These are phyloP conservation scores for Fusarium setosum DNA, from an alignment of 2,329 filamentous ascomycete species.

Conservation along the genomic window DNA sequence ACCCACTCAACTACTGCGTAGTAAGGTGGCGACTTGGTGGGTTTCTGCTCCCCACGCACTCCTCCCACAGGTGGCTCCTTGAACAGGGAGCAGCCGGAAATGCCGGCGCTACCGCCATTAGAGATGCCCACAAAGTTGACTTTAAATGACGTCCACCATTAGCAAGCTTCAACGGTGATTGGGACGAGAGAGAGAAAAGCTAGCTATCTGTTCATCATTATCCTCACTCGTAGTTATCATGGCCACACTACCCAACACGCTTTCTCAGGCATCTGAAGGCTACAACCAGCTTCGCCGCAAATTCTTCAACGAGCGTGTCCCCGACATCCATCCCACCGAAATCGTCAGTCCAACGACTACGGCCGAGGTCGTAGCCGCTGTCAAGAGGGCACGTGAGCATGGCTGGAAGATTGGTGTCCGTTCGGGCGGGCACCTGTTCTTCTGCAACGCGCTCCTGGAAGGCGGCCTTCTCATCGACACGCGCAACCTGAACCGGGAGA, in stretches of 20 bases:
- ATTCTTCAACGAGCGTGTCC: conserved; percentile 3
- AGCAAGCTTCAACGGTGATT: neutral
- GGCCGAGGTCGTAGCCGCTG: conserved; percentile 6
- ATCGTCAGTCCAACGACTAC: conserved; percentile 10
- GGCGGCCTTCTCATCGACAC: conserved; percentile 14
- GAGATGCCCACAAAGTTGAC: neutral
- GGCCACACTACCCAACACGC: neutral
- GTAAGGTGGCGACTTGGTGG: conserved; percentile 7
- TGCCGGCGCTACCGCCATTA: neutral
- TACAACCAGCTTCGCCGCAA: conserved; percentile 3
- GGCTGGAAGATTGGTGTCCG: conserved; percentile 9
- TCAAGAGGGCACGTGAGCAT: conserved; percentile 10
- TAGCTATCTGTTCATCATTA: neutral
- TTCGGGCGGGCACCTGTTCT: conserved; percentile 17
- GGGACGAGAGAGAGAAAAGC: neutral
- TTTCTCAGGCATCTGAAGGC: neutral
- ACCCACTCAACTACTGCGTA: conserved; percentile 1
- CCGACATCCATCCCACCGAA: conserved; percentile 6
- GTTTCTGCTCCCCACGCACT: neutral
- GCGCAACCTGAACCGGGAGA: conserved; percentile 10
- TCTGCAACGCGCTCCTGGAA: neutral
- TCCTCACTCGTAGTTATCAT: neutral
- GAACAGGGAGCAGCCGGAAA: neutral
- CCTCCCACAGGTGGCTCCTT: neutral
- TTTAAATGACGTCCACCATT: neutral